Evolutionary conservation across 2,329 filamentous ascomycete genomes (phyloP), one percentile per base, ranked within the genome.

Genomic region (Aspergillus piperis): DNA sequence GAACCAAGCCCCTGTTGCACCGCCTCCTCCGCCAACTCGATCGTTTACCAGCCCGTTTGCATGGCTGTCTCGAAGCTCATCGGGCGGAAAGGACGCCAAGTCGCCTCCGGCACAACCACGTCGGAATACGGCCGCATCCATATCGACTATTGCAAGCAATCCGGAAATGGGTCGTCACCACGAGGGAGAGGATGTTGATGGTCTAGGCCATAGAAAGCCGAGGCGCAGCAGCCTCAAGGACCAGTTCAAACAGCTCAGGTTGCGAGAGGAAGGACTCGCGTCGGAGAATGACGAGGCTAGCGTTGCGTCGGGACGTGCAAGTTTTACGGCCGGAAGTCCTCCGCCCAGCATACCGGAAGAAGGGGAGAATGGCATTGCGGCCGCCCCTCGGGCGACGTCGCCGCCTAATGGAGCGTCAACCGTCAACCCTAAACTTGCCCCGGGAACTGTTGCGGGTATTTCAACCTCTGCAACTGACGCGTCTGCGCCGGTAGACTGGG

Each of bases 1-100:
- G 62, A 69, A 71, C 50, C 64, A 71, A 41, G 60, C 77, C 57
- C 73, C 77, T 41, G 73, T 75, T 23, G 74, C 79, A 48, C 74
- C 78, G 19, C 74, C 76, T 3, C 69, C 73, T 25, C 73, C 77
- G 42, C 73, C 78, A 17, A 69, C 80, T 66, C 84, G 92, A 71
- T 96, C 95, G 75, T 84, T 96, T 58, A 93, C 91, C 8, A 91
- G 91, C 67, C 91, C 90, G n/a, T 96, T 96, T 69, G 86, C 91
- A 41, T 94, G 91, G 88, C 83, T 96, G 41, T 91, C 91, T 32
- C 83, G 91, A 66, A 88, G 83, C 73, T 85, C 86, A 23, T 77
- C 75, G 27, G 75, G 77, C 10, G 82, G 83, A 38, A 84, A 83
- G 72, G 85, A 84, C 55, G 74, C 80, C 44, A 83, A 85, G 54